Evolutionary conservation across 441 rosid species (phyloP).

Genomic region (California macrophylla): DNA sequence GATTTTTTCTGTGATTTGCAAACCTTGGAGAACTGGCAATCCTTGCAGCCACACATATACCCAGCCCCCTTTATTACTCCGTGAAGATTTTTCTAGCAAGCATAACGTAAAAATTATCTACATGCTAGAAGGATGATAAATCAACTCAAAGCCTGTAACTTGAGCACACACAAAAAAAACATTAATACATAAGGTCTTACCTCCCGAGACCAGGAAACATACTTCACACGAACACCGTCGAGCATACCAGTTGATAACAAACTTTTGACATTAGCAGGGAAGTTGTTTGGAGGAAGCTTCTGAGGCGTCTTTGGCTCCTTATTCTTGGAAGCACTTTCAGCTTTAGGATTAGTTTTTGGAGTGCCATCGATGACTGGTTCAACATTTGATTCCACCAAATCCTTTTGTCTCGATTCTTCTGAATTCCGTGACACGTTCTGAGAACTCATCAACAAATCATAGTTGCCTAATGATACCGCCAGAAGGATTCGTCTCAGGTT

Average conservation of each 20-base stretch:
- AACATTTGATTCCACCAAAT: constrained; percentile 25
- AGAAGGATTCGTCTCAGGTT: constrained; percentile 37
- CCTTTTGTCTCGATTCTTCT: constrained; percentile 30
- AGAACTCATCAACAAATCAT: constrained; percentile 39
- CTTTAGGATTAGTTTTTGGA: constrained; percentile 30
- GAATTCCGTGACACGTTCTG: constrained; percentile 30
- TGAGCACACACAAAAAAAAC: neutral
- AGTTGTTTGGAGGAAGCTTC: constrained; percentile 55
- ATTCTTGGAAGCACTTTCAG: constrained; percentile 40
- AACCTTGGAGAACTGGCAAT: constrained; percentile 54
- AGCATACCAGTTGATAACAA: constrained; percentile 74
- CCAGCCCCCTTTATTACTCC: constrained; percentile 68
- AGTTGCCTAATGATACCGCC: constrained; percentile 36
- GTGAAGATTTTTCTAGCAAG: constrained; percentile 43
- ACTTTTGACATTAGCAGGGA: constrained; percentile 72
- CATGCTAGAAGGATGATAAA: neutral
- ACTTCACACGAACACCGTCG: constrained; percentile 68
- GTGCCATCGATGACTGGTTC: constrained; percentile 25
- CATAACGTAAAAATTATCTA: constrained; percentile 10
- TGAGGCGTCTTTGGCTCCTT: constrained; percentile 44
- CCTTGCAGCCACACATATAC: constrained; percentile 61
- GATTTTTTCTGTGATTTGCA: constrained; percentile 5
- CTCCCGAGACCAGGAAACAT: constrained; percentile 55
- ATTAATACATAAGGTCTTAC: constrained; percentile 26
- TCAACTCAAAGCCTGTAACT: neutral